phyloP scores from a whole-genome alignment of 2,329 filamentous ascomycete species.

The Arthroderma uncinatum region DNA sequence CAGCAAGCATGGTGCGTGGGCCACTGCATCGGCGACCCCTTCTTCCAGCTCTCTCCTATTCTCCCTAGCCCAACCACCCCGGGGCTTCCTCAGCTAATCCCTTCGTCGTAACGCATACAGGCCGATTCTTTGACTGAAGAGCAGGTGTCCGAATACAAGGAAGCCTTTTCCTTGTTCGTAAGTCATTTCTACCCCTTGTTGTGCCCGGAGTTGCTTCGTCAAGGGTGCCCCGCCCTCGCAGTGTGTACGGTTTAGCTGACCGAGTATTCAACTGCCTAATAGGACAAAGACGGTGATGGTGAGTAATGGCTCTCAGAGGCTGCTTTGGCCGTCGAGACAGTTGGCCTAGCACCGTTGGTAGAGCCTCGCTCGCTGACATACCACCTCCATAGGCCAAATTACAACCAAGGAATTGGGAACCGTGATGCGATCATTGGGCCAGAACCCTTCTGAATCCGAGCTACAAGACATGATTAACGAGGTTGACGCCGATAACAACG shows the following conservation, averaged over 20 bases:
- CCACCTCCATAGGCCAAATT: slow-evolving; percentile 60
- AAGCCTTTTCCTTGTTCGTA: slow-evolving; percentile 99
- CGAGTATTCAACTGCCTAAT: slow-evolving; percentile 15
- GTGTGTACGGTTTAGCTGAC: slow-evolving; percentile 7
- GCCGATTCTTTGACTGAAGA: slow-evolving; percentile 98
- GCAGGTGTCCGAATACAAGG: slow-evolving; percentile 99
- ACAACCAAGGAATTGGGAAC: slow-evolving; percentile 84
- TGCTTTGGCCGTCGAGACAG: background rate
- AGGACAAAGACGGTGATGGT: slow-evolving; percentile 92
- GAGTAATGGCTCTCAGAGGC: slow-evolving; percentile 29
- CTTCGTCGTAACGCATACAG: slow-evolving; percentile 37
- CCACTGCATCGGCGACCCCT: slow-evolving; percentile 3
- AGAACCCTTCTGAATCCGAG: slow-evolving; percentile 83
- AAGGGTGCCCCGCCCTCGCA: slow-evolving; percentile 3
- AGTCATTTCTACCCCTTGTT: slow-evolving; percentile 37
- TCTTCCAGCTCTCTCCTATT: background rate
- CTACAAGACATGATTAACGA: slow-evolving; percentile 92
- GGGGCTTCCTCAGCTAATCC: background rate
- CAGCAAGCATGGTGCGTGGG: background rate
- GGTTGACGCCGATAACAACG: slow-evolving; percentile 85
- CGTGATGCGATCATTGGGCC: slow-evolving; percentile 80
- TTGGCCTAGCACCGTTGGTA: background rate
- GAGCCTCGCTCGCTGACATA: slow-evolving; percentile 1
- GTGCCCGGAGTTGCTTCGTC: background rate
- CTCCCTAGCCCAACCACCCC: background rate